Base-by-base conservation (phyloP, 306 rosid species). In the Myrica gale region DNA sequence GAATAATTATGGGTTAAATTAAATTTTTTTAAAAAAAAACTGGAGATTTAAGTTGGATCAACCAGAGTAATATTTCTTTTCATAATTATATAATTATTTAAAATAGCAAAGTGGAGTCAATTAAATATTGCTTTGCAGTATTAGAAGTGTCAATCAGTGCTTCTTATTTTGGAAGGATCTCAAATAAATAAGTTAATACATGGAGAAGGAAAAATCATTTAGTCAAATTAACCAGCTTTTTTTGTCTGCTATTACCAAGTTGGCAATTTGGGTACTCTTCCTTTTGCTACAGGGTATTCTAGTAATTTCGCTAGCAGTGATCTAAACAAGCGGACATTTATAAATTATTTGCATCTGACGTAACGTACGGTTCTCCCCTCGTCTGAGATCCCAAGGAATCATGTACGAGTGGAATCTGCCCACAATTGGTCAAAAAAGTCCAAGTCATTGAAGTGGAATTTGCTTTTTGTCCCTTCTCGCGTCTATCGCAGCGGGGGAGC, bases 381-480 rank as follows among this genome's bases (percentile, higher is more conserved):
- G 46, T 69, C 74, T 68, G 76, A 71, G 74, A 74, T 66, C 72
- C 78, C 78, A 56, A 32, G 37, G 37, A 32, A 32, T 32, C 37
- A 32, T n/a, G n/a, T n/a, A 32, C 37, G 2, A 3, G 37, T 12
- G 20, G 79, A 75, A 67, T 72, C 62, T 32, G 0, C 2, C 46
- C 32, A 10, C 32, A 67, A 79, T 75, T 79, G 76, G 69, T 39
- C 43, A 45, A 39, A 44, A 9, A 3, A 19, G 7, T 10, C 16
- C 10, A 42, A n/a, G 0, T 19, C 78, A 6, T 46, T 50, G 62
- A 72, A 75, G 61, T 82, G 53, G 72, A 15, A 26, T 37, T 16
- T 13, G 32, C 21, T 13, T 60, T 73, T 80, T 62, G 79, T 80
- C 77, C 52, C 76, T 73, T 68, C 48, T 39, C 79, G 7, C 39